Percentiles rank a stretch among this genome's conserved stretches.
phyloP scores from a whole-genome alignment of 129 eudicot genomes.

The Centella asiatica region DNA sequence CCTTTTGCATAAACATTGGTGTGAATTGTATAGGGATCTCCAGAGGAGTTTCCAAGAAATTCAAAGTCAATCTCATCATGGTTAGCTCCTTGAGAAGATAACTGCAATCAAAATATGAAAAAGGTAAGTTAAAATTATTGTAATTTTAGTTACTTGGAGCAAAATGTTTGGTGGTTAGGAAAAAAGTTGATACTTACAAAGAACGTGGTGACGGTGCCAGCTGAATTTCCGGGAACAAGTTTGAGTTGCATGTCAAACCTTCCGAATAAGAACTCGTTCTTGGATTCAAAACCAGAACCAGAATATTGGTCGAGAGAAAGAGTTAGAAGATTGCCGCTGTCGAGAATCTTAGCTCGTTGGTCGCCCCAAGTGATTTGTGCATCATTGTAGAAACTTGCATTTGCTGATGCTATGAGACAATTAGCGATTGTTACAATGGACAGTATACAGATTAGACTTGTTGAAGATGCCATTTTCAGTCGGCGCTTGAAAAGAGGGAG shows the following conservation, averaged over 20 bases:
- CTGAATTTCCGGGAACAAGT: conserved; percentile 23
- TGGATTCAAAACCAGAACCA: conserved; percentile 25
- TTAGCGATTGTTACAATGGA: too few species aligned
- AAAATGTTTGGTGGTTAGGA: too few species aligned
- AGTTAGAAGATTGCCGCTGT: conserved; percentile 20
- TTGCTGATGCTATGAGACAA: not conserved
- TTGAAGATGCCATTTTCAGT: too few species aligned
- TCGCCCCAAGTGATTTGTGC: conserved; percentile 22
- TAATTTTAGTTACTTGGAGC: too few species aligned
- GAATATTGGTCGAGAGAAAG: conserved; percentile 22
- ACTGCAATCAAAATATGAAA: not conserved
- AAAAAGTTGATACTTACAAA: too few species aligned
- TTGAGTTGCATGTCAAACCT: conserved; percentile 23
- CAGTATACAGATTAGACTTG: too few species aligned
- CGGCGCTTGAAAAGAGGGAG: too few species aligned
- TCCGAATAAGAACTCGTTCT: conserved; percentile 24
- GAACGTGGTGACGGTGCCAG: conserved; percentile 23
- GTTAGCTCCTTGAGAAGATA: conserved; percentile 27
- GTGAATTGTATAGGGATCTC: conserved; percentile 31
- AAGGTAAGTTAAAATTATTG: not conserved
- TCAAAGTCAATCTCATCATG: conserved; percentile 34
- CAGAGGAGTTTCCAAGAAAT: conserved; percentile 26
- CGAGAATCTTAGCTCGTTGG: conserved; percentile 13
- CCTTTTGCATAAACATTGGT: conserved; percentile 24
- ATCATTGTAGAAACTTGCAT: conserved; percentile 11